Conservation (phyloP, 2,329 filamentous ascomycete genomes). For the Paraphaeosphaeria sporulosa region DNA sequence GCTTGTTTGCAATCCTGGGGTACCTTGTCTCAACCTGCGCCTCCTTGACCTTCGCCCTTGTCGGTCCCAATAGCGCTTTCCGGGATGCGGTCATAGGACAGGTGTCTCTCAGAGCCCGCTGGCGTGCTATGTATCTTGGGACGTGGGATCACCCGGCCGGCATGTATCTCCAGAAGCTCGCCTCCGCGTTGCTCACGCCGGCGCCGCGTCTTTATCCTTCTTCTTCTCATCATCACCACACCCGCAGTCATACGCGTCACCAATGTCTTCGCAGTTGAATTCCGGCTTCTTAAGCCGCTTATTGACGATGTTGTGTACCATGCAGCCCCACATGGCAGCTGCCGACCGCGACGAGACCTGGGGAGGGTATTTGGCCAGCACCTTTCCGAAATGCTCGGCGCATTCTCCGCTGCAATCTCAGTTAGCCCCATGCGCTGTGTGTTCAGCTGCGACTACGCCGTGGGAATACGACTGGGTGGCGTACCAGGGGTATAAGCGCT, state of each 20-base stretch:
- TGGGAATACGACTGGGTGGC: conserved; percentile 27
- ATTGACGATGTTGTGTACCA: conserved; percentile 73
- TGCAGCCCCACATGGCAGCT: conserved; percentile 72
- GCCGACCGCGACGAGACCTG: conserved; percentile 68
- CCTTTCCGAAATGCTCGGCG: conserved; percentile 67
- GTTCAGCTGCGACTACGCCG: conserved; percentile 23
- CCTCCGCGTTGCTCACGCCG: conserved; percentile 13
- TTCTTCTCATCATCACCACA: conserved; percentile 64
- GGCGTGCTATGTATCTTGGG: conserved; percentile 2
- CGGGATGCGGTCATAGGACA: conserved; percentile 2
- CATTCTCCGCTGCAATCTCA: conserved; percentile 64
- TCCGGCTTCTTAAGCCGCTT: conserved; percentile 65
- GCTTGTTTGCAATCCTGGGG: conserved; percentile 5
- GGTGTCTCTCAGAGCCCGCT: background rate
- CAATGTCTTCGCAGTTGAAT: conserved; percentile 71
- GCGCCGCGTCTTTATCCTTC: conserved; percentile 20
- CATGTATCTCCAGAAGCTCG: background rate
- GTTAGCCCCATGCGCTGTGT: conserved; percentile 34
- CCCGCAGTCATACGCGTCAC: conserved; percentile 72
- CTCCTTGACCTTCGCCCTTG: conserved; percentile 16
- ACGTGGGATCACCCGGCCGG: background rate
- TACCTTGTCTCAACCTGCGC: conserved; percentile 17
- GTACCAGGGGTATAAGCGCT: conserved; percentile 70
- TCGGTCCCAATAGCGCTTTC: conserved; percentile 15
- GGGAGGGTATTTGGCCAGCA: conserved; percentile 68